Conservation (phyloP, 2,329 filamentous ascomycete genomes). For the Apiospora koreana region DNA sequence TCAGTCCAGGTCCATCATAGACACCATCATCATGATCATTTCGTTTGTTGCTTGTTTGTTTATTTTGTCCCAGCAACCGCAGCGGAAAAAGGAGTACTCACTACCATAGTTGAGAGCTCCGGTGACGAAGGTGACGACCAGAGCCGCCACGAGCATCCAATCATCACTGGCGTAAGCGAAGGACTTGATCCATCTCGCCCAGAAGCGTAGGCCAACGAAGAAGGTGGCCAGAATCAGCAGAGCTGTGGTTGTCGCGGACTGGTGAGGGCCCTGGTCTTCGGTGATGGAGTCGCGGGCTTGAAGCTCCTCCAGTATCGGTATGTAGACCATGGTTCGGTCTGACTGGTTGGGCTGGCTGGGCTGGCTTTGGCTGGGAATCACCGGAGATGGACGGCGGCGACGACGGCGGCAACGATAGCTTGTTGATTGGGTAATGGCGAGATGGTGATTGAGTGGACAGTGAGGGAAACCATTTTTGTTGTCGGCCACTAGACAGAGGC, state of each 20-base stretch:
- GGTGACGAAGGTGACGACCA: constrained; percentile 16
- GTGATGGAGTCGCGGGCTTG: not conserved
- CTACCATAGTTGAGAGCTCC: constrained; percentile 20
- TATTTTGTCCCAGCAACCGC: too few species aligned
- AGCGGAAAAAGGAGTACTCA: constrained; percentile 9
- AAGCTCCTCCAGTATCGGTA: not conserved
- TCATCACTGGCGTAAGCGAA: constrained; percentile 18
- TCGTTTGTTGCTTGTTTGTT: not conserved
- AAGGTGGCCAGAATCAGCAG: constrained; percentile 17
- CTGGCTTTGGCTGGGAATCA: not conserved
- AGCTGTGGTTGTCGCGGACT: not conserved
- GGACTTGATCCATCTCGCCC: constrained; percentile 15
- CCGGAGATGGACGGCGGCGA: not conserved
- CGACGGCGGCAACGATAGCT: not conserved
- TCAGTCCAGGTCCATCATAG: not conserved
- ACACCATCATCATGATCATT: not conserved
- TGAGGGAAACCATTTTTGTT: not conserved
- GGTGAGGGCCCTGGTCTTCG: not conserved
- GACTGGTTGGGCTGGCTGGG: not conserved
- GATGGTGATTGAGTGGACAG: not conserved
- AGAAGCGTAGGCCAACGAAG: constrained; percentile 19
- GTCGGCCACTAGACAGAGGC: not conserved
- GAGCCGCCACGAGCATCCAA: constrained; percentile 15
- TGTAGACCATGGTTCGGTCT: not conserved
- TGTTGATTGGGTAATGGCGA: not conserved